Evolutionary conservation across 2,329 filamentous ascomycete species (phyloP), one percentile per base, ranked within the genome.

Genomic region (Helicocarpus griseus): DNA sequence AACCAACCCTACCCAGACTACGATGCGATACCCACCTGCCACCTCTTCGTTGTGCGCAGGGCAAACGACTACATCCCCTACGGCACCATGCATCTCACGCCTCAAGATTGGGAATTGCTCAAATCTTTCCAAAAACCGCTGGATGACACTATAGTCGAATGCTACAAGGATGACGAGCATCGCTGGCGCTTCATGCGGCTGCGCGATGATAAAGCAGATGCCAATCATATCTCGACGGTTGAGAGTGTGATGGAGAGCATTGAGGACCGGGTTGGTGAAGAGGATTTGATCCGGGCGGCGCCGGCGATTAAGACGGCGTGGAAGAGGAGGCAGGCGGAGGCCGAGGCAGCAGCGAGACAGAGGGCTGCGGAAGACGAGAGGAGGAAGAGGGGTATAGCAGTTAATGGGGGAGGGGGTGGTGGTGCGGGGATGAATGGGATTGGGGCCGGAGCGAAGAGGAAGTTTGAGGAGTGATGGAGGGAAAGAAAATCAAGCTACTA

Each of bases 241-340:
- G 76, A 83, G 24, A 94, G 86, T 65, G 93, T 98, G 3, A 77
- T 96, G 53, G 85, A 91, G 57, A 95, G 88, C 68, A 97, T 98
- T 60, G 78, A 82, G 54, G 89, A 96, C 62, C 83, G 82, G 1
- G 89, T 98, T 9, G 86, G 82, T 0, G 82, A 95, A 69, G 77
- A 87, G 52, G 89, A 98, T 63, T 75, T 98, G 31, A 77, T 90
- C 43, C 77, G 72, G 1, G 77, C 80, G 0, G 86, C 86, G 26
- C 78, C 77, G 35, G 74, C 70, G n/a, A 91, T 97, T 59, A 82
- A 86, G 58, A 79, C 84, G 28, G 83, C 82, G 13, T 95, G 89
- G 84, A 95, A 95, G 70, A 74, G 79, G 57, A 76, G 80, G 29
- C 69, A 74, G 54, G 53, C 53, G 50, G 54, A 58, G 41, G 51